Evolutionary conservation across 345 rosid species (phyloP), one percentile per base, ranked within the genome.

Genomic region (Mallotus nudiflorus): DNA sequence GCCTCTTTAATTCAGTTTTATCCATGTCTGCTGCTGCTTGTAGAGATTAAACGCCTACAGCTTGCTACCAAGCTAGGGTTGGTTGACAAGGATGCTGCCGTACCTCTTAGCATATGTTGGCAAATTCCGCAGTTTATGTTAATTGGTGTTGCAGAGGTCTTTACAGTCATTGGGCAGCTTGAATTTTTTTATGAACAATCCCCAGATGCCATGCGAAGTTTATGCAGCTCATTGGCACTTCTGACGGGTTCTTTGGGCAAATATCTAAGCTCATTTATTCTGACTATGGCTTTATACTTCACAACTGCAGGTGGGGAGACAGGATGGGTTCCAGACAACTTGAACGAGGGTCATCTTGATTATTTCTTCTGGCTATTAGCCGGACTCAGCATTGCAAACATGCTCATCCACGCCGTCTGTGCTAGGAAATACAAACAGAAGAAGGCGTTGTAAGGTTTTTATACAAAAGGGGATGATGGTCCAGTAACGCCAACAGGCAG

Each of bases 161-260:
- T 82, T 54, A 89, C 86, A 5, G 85, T 83, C 76, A 83, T 95
- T 3, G 97, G 97, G 0, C 97, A 89, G 81, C 85, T 92, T 0
- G 93, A 95, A 81, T 95, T 95, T 76, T 94, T 94, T 79, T 94
- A 94, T 20, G 93, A 94, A 48, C 97, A 94, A 49, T 94, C 98
- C 55, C 97, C 99, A 0, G 97, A 95, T 77, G 88, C 99, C 0
- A 92, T 95, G 99, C 70, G 97, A 27, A 95, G 97, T 50, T 76
- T 95, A 77, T 92, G 97, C 76, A 86, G 91, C 42, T 96, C 97
- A 0, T 71, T 90, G 7, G 73, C 96, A 5, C 97, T 95, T 35
- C 68, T 95, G 53, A 90, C 97, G 0, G 86, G 77, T 6, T 80
- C 99, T 0, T 81, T 95, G 28, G 99, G 99, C 6, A 92, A 80